Evolutionary conservation across 768 basidiomycete species (phyloP), one percentile per base, ranked within the genome.

Genomic region (Podaxis rugospora): DNA sequence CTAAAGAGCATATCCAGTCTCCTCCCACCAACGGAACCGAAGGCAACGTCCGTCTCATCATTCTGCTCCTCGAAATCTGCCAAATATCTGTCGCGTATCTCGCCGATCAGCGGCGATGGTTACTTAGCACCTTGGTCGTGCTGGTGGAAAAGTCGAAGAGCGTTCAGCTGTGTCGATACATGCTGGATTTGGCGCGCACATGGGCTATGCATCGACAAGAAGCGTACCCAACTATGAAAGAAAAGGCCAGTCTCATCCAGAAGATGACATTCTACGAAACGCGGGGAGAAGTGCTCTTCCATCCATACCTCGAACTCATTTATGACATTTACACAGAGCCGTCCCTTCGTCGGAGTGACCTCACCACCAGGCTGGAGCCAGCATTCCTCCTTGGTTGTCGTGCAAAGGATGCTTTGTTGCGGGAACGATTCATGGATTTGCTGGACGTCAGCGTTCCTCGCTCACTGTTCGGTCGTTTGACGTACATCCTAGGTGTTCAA

Each of bases 251-350:
- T 28, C 75, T 98, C 35, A 73, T 99, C 63, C 87, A 90, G 68
- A 93, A 92, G 70, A 95, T 99, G 94, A 81, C 83, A 5, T 77
- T 83, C 9, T 94, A 87, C 67, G 95, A 98, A 74, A 78, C 79
- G 23, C 86, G 90, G 35, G 88, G 86, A 39, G 91, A 95, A n/a
- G 65, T 77, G 3, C 80, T 98, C 3, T 93, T 91, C 71, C 83
- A 87, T 49, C 83, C 88, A 44, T 98, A 93, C 71, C 80, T 98
- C 66, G 87, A 90, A 64, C 80, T 98, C 62, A 90, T 99, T 59
- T 89, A 92, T 69, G 93, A 95, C 62, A 95, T 99, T 67, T 99
- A 98, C 76, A 92, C 89, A 5, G 90, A 95, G 47, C 88, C 93
- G 16, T 74, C 77, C 3, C 76, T 99, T 49, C 88, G 93, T 44